A percentile compares a stretch with the other conserved stretches of the same genome.
phyloP scores from a whole-genome alignment of 1,284 basidiomycete species.

The Sporisorium iseilematis-ciliati region DNA sequence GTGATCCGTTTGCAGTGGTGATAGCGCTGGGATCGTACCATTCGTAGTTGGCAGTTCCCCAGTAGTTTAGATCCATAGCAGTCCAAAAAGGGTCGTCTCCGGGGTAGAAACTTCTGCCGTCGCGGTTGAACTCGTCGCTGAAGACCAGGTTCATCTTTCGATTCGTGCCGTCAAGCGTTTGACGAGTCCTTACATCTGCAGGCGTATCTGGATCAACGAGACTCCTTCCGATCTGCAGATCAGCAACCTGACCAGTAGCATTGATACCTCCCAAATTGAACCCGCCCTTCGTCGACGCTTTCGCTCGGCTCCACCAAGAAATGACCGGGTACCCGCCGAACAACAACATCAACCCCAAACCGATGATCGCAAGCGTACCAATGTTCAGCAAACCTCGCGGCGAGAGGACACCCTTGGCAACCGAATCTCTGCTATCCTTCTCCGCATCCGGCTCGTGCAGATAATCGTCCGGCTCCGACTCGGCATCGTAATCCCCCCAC shows the following conservation, averaged over 20 bases:
- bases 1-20: constrained; percentile 54
- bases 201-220: constrained; percentile 65
- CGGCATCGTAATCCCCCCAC: constrained; percentile 40
- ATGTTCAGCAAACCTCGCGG: constrained; percentile 50
- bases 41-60: constrained; percentile 59
- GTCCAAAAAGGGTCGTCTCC: constrained; percentile 70
- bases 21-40: constrained; percentile 65
- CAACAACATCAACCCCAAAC: constrained; percentile 41
- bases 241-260: constrained; percentile 40
- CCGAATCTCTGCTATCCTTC: constrained; percentile 13
- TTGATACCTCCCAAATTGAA: constrained; percentile 52
- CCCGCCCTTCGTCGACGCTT: constrained; percentile 33
- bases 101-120: constrained; percentile 63
- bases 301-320: constrained; percentile 17
- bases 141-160: constrained; percentile 61
- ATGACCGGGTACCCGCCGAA: constrained; percentile 58
- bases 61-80: constrained; percentile 63
- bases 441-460: constrained; percentile 51
- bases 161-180: constrained; percentile 30
- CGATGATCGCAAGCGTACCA: constrained; percentile 37
- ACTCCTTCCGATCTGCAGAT: constrained; percentile 27
- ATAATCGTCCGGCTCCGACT: constrained; percentile 34
- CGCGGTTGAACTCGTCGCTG: constrained; percentile 64
- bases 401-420: constrained; percentile 14
- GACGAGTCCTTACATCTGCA: constrained; percentile 23